Evolutionary conservation across 169 alveolate species (phyloP).

Genomic region (Eimeria maxima): DNA sequence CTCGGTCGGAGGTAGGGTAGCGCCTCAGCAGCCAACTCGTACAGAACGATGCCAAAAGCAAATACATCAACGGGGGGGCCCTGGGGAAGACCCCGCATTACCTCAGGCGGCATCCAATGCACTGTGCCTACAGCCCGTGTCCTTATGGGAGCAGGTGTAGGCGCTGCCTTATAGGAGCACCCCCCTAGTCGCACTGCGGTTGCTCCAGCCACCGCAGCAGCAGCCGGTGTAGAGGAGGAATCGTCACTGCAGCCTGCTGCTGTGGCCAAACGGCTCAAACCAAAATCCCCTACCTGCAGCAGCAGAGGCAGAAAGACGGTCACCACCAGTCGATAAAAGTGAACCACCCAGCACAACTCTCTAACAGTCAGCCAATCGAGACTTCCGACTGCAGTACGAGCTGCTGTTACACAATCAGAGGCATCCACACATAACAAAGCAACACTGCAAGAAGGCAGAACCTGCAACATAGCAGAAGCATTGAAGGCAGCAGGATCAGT

Average conservation of each 20-base stretch:
- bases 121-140: slow-evolving; percentile 90
- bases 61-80: slow-evolving; percentile 88
- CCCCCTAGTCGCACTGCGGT: slow-evolving; percentile 2
- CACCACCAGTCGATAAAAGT: background rate
- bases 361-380: background rate
- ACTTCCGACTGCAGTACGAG: background rate
- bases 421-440: background rate
- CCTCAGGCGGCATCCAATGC: slow-evolving; percentile 97
- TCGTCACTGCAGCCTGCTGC: slow-evolving; percentile 98
- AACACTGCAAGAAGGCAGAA: background rate
- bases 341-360: background rate
- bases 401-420: background rate
- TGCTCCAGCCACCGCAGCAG: slow-evolving; percentile 36
- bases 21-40: slow-evolving; percentile 91
- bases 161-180: background rate
- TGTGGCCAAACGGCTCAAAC: slow-evolving; percentile 84
- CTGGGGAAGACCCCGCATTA: slow-evolving; percentile 83
- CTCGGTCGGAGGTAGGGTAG: slow-evolving; percentile 88
- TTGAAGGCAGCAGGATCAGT: background rate
- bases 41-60: slow-evolving; percentile 93
- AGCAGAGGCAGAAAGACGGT: background rate
- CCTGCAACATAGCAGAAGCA: background rate
- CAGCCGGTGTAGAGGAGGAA: slow-evolving; percentile 67
- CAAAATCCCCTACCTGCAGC: slow-evolving; percentile 82
- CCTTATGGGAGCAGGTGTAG: slow-evolving; percentile 22